Evolutionary conservation across 1,284 basidiomycete species (phyloP), one percentile per base, ranked within the genome.

Genomic region (Malassezia globosa): DNA sequence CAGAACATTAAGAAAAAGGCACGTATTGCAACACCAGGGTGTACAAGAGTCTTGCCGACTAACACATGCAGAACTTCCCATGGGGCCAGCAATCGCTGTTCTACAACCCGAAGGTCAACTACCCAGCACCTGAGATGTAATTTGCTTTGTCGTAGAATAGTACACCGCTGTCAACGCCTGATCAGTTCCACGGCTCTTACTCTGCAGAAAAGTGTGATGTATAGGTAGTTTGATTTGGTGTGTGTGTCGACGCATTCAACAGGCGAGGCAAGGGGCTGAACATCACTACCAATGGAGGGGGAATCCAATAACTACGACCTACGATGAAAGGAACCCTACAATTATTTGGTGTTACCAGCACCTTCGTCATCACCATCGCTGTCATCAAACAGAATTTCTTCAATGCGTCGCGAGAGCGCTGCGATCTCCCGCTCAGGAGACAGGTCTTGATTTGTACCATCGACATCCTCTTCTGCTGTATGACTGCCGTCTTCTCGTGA

Each of bases 371-470:
- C 36, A 31, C 16, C 29, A 18, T 51, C 31, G 19, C 55, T 54
- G 22, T 48, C 44, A 40, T 61, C 62, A 5, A 56, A 38, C 22
- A 70, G 51, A 40, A 69, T 67, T 59, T 69, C 66, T 42, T 66
- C 59, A 46, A 70, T 68, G 41, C 60, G 58, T 35, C 59, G 53
- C 14, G 66, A 65, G 19, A 69, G 45, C 10, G 52, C 56, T 3
- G 60, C 52, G 37, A 70, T 70, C 59, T 70, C 67, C 29, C 57
- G 59, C 51, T 70, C 67, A 3, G 63, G 63, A 29, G 55, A 49
- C 1, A 56, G 51, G 4, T 61, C 63, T 23, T 67, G 65, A n/a
- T 64, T 61, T 14, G 46, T 48, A 35, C 56, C 55, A 6, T 55
- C 56, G 5, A 47, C 38, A 18, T 36, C 56, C 29, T 57, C 52